These are phyloP conservation scores for Penicillium sp. DNA, from an alignment of 2,329 filamentous ascomycete species.

Conservation along the genomic window DNA sequence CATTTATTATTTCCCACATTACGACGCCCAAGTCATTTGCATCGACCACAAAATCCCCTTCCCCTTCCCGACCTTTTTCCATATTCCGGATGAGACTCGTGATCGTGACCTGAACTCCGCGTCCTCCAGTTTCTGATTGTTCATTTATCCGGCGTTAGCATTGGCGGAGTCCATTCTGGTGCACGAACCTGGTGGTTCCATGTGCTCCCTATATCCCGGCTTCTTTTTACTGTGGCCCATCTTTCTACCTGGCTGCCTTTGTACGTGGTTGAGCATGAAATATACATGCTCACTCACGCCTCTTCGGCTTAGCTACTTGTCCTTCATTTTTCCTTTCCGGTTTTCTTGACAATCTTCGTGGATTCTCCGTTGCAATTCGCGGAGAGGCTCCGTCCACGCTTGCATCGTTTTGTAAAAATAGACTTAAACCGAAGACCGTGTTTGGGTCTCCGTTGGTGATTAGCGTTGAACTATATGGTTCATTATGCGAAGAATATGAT, in stretches of 20 bases:
- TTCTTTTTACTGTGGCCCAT: not conserved
- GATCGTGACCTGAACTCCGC: slow-evolving; percentile 22
- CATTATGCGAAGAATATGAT: slow-evolving; percentile 37
- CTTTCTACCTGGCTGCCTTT: not conserved
- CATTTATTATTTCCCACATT: slow-evolving; percentile 15
- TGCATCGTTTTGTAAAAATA: slow-evolving; percentile 41
- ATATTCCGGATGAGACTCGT: slow-evolving; percentile 21
- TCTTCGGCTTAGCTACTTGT: slow-evolving; percentile 9
- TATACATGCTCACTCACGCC: not conserved
- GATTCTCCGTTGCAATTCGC: slow-evolving; percentile 11
- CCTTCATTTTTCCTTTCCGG: slow-evolving; percentile 12
- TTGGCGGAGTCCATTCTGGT: slow-evolving; percentile 35
- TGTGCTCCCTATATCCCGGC: slow-evolving; percentile 28
- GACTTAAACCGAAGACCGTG: slow-evolving; percentile 30
- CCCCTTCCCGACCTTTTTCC: slow-evolving; percentile 12
- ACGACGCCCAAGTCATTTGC: slow-evolving; percentile 21
- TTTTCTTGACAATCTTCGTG: slow-evolving; percentile 14
- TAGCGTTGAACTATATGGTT: slow-evolving; percentile 33
- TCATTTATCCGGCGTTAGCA: slow-evolving; percentile 39
- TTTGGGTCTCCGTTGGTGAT: slow-evolving; percentile 34
- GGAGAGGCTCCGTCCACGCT: slow-evolving; percentile 11
- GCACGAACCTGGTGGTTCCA: slow-evolving; percentile 33
- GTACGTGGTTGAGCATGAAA: not conserved
- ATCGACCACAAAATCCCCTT: slow-evolving; percentile 14
- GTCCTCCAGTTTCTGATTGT: slow-evolving; percentile 29